A percentile compares a stretch with the other conserved stretches of the same genome.
Evolutionary conservation across 768 basidiomycete species (phyloP).

Genomic region (Lentinus tigrinus): DNA sequence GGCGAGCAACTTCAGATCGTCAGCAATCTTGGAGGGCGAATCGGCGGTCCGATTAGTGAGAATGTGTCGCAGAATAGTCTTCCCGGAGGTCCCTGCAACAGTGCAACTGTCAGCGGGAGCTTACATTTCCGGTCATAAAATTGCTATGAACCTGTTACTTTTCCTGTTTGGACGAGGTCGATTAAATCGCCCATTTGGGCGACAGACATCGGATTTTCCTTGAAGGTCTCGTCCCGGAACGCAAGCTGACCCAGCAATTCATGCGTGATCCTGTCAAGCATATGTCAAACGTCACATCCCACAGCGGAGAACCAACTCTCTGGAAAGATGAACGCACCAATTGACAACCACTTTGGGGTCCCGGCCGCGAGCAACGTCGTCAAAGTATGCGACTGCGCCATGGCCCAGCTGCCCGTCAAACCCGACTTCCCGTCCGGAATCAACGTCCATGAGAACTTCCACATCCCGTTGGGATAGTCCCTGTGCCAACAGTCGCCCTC

Average conservation of each 20-base stretch:
- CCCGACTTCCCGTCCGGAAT: conserved; percentile 58
- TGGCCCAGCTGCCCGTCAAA: conserved; percentile 54
- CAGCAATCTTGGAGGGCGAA: conserved; percentile 43
- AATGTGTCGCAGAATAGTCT: conserved; percentile 71
- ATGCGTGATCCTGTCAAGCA: conserved; percentile 74
- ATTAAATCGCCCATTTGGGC: conserved; percentile 75
- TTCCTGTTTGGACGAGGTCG: conserved; percentile 63
- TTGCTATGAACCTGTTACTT: conserved; percentile 62
- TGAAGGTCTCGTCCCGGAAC: conserved; percentile 52
- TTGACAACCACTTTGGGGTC: conserved; percentile 77
- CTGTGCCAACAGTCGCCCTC: conserved; percentile 52
- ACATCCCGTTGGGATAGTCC: conserved; percentile 63
- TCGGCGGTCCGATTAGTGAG: conserved; percentile 44
- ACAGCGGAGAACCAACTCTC: not conserved
- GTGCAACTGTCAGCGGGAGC: conserved; percentile 6
- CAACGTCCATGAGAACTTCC: conserved; percentile 74
- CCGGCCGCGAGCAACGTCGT: conserved; percentile 56
- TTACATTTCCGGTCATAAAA: not conserved
- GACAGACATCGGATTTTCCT: conserved; percentile 57
- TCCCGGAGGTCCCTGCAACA: conserved; percentile 70
- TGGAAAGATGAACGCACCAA: conserved; percentile 54
- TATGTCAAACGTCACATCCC: not conserved
- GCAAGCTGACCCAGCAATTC: conserved; percentile 81
- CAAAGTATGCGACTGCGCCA: conserved; percentile 79
- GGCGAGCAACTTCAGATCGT: conserved; percentile 47